Conservation (phyloP, 2,329 filamentous ascomycete species). For the Aspergillus fijiensis region DNA sequence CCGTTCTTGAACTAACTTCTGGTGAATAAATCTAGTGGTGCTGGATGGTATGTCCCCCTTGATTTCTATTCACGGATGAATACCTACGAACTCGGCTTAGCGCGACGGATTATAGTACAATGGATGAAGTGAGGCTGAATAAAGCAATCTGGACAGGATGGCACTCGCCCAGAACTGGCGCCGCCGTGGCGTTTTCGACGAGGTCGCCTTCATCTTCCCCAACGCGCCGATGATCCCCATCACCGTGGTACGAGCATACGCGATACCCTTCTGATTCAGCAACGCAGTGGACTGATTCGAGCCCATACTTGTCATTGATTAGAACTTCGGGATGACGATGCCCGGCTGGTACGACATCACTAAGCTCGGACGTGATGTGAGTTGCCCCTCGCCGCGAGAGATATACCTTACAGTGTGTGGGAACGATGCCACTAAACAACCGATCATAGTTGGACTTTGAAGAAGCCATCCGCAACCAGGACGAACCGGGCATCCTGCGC, state of each 20-base stretch:
- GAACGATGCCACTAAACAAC: no score
- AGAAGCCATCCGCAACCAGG: slow-evolving; percentile 43
- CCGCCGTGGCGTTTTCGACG: slow-evolving; percentile 72
- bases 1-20: slow-evolving; percentile 7
- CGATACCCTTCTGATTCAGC: background rate
- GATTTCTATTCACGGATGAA: background rate
- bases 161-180: slow-evolving; percentile 86
- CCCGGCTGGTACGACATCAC: slow-evolving; percentile 62
- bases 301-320: background rate
- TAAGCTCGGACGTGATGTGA: slow-evolving; percentile 45
- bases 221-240: slow-evolving; percentile 86
- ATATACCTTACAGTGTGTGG: no score
- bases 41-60: slow-evolving; percentile 44
- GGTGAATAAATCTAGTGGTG: slow-evolving; percentile 40
- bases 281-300: background rate
- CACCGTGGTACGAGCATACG: slow-evolving; percentile 59
- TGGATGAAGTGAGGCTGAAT: background rate
- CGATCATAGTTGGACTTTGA: slow-evolving; percentile 39
- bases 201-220: slow-evolving; percentile 92
- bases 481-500: slow-evolving; percentile 68
- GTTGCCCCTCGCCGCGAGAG: slow-evolving; percentile 8
- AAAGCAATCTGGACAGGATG: slow-evolving; percentile 48
- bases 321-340: slow-evolving; percentile 78
- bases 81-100: background rate
- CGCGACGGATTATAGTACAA: background rate